A percentile compares a stretch with the other conserved stretches of the same genome.
These are phyloP conservation scores for Aechmea fasciata DNA, from an alignment of 176 grass and related monocot genomes.

Conservation along the genomic window DNA sequence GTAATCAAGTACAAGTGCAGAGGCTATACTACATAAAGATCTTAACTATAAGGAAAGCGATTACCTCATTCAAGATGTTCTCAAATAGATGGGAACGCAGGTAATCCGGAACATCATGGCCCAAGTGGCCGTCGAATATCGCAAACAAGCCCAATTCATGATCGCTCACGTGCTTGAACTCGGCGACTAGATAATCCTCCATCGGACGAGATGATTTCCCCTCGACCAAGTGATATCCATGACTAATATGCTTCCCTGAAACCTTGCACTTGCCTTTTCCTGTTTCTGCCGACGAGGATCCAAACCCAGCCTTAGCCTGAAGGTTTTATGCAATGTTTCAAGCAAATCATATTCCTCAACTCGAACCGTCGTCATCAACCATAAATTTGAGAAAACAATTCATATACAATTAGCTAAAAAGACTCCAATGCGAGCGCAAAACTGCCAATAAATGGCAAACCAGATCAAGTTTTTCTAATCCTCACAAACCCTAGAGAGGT, in stretches of 20 bases:
- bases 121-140: conserved; percentile 85
- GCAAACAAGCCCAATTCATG: conserved; percentile 76
- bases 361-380: not conserved
- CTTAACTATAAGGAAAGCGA: not conserved
- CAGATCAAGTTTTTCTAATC: too few species aligned
- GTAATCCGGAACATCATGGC: conserved; percentile 75
- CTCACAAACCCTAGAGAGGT: too few species aligned
- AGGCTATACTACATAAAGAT: not conserved
- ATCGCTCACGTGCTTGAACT: conserved; percentile 57
- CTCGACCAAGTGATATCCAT: conserved; percentile 87
- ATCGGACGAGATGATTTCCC: conserved; percentile 89
- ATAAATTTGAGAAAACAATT: not conserved
- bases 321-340: conserved; percentile 4
- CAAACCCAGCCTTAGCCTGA: conserved; percentile 78
- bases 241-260: conserved; percentile 48
- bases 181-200: conserved; percentile 85
- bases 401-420: not conserved
- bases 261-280: conserved; percentile 89
- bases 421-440: not conserved
- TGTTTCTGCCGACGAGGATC: conserved; percentile 61
- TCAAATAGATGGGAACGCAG: conserved; percentile 69
- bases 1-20: not conserved
- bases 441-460: too few species aligned
- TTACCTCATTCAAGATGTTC: conserved; percentile 90
- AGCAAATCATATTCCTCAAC: conserved; percentile 2